Percentiles rank a stretch among this genome's conserved stretches.
Evolutionary conservation across 2,329 filamentous ascomycete species (phyloP).

Genomic region (Penicillium sp.): DNA sequence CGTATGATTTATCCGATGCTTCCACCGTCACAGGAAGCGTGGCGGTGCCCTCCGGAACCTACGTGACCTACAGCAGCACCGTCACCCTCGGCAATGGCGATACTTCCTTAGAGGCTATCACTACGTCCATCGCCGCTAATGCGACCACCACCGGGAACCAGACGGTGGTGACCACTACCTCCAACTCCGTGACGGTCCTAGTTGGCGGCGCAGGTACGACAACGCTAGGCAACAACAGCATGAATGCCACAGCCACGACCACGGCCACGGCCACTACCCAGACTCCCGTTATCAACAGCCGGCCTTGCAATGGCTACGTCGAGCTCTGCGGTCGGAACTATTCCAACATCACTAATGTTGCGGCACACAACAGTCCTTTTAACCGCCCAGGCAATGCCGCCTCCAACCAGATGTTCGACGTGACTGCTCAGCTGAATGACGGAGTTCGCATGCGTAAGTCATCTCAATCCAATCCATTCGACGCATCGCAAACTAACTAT

Average conservation of each 20-base stretch:
- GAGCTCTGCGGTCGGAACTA: constrained; percentile 76
- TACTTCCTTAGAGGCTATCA: constrained; percentile 13
- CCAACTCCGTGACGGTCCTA: constrained; percentile 41
- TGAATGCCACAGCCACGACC: constrained; percentile 45
- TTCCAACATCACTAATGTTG: constrained; percentile 76
- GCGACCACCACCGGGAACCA: constrained; percentile 27
- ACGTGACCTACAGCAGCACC: constrained; percentile 40
- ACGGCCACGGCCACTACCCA: constrained; percentile 44
- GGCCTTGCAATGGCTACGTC: constrained; percentile 74
- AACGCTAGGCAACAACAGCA: constrained; percentile 47
- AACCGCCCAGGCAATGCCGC: constrained; percentile 66
- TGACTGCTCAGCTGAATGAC: constrained; percentile 72
- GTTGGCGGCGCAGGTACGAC: constrained; percentile 41
- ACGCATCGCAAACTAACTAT: neutral
- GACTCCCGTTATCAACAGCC: constrained; percentile 61
- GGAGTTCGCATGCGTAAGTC: constrained; percentile 58
- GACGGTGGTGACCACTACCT: constrained; percentile 32
- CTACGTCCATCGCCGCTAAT: constrained; percentile 29
- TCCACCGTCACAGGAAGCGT: constrained; percentile 24
- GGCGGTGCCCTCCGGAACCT: constrained; percentile 38
- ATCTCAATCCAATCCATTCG: too few relatives aligned
- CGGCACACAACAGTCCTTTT: constrained; percentile 80
- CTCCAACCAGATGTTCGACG: constrained; percentile 69
- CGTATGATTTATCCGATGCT: constrained; percentile 18
- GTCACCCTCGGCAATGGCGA: constrained; percentile 25